Evolutionary conservation across 768 basidiomycete species (phyloP), one percentile per base, ranked within the genome.

Genomic region (Rhizopogon vulgaris): DNA sequence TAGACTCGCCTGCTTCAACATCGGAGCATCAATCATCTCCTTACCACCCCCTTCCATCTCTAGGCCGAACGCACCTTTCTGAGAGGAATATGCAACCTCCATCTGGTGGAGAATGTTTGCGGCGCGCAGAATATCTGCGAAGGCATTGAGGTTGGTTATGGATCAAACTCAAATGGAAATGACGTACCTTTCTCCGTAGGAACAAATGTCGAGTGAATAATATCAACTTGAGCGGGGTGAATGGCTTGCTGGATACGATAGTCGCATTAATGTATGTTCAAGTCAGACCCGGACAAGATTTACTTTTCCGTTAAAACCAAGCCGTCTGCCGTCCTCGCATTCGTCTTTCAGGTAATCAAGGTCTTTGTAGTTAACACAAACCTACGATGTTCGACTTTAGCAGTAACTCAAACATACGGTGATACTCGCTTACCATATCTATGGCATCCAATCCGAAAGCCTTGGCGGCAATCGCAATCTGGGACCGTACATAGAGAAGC

Each of bases 221-320:
- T 74, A 32, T 78, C 77, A 4, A 95, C 80, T 67, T 97, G 94
- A 24, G 72, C 71, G 0, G 94, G 94, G 66, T 97, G 94, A 38
- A 97, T 94, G 2, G 88, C 91, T 93, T 97, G 94, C 90, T 93
- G 65, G 17, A 52, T 28, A 39, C 32, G 39, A 49, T 36, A 41
- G n/a, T 27, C 34, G 25, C n/a, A 28, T 32, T 54, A 27, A 18
- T 47, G 24, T 22, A 42, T 53, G 34, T 48, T 40, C 36, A 38
- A 28, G 40, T 50, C 25, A 24, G n/a, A 49, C 55, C 52, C 28
- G 30, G 11, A 41, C 8, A 36, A 39, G 12, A 38, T 47, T 12
- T 10, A 83, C 92, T 79, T 96, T 96, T 41, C 93, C 94, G n/a
- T 84, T 87, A 62, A 93, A 97, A 0, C 94, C 94, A 12, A 96